A percentile compares a stretch with the other conserved stretches of the same genome.
phyloP scores from a whole-genome alignment of 305 asterid genomes.

The Galium porrigens region DNA sequence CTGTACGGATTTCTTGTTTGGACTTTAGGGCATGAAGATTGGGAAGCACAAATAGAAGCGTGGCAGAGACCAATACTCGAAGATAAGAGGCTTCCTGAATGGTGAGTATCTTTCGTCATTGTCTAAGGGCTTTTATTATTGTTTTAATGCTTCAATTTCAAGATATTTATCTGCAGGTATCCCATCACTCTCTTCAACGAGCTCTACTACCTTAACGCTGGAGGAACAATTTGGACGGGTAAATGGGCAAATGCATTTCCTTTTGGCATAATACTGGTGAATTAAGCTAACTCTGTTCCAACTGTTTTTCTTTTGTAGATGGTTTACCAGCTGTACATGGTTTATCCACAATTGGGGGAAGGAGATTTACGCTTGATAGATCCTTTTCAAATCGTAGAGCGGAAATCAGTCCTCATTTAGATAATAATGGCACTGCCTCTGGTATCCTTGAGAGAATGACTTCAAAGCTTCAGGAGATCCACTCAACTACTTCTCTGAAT shows the following conservation, averaged over 20 bases:
- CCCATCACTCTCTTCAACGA: slow-evolving; percentile 81
- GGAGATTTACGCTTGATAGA: slow-evolving; percentile 47
- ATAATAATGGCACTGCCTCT: slow-evolving; percentile 45
- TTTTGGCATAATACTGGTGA: slow-evolving; percentile 13
- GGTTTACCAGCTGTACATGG: slow-evolving; percentile 68
- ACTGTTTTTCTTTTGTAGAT: slow-evolving; percentile 32
- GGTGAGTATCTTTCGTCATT: slow-evolving; percentile 35
- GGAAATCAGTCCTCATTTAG: slow-evolving; percentile 16
- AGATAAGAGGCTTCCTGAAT: slow-evolving; percentile 80
- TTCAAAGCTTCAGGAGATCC: slow-evolving; percentile 44
- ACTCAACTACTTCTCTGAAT: slow-evolving; percentile 37
- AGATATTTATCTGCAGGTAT: slow-evolving; percentile 45
- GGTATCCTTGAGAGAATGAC: slow-evolving; percentile 69
- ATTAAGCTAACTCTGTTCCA: slow-evolving; percentile 13
- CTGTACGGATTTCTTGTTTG: slow-evolving; percentile 6
- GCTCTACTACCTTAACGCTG: slow-evolving; percentile 81
- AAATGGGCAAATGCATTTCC: slow-evolving; percentile 16
- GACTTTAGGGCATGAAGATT: slow-evolving; percentile 41
- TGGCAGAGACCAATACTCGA: slow-evolving; percentile 89
- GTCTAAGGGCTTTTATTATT: slow-evolving; percentile 10
- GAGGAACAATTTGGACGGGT: slow-evolving; percentile 99
- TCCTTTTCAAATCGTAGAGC: slow-evolving; percentile 22
- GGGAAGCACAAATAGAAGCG: slow-evolving; percentile 85
- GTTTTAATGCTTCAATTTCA: slow-evolving; percentile 16
- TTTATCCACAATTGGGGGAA: slow-evolving; percentile 38